Evolutionary conservation across 306 rosid species (phyloP).

Genomic region (Argentina anserina): DNA sequence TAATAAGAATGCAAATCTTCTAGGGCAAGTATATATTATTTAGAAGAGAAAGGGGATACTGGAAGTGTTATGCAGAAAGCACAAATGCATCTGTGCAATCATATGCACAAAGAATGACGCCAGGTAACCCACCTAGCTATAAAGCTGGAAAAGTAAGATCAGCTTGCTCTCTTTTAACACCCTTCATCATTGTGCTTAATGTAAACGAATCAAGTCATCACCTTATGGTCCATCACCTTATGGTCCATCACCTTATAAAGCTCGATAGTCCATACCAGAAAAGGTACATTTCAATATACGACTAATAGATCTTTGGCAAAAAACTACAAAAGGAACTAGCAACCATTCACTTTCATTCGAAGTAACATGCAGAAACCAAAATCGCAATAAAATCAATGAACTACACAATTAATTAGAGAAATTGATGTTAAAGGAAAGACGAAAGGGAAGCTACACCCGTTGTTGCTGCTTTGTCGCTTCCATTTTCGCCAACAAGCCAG

Average conservation of each 20-base stretch:
- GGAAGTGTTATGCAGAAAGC: not conserved
- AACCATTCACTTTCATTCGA: conserved; percentile 35
- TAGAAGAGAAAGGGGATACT: not conserved
- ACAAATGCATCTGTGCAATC: not conserved
- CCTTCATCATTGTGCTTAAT: not conserved
- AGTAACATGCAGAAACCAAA: conserved; percentile 34
- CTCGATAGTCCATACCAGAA: not conserved
- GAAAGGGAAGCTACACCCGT: conserved; percentile 35
- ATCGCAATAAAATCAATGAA: conserved; percentile 27
- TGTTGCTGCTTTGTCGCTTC: conserved; percentile 89
- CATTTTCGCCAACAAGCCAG: conserved; percentile 80
- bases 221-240: not conserved
- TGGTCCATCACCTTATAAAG: not conserved
- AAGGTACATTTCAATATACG: not conserved
- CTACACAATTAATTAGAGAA: conserved; percentile 38
- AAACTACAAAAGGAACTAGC: not conserved
- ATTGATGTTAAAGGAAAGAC: conserved; percentile 23
- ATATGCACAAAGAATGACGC: not conserved
- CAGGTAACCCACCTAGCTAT: not conserved
- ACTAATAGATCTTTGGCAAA: conserved; percentile 4
- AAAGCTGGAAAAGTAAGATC: not conserved
- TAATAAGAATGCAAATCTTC: not conserved
- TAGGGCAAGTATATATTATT: not conserved
- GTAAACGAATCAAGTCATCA: not conserved
- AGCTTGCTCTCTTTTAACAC: not conserved